Evolutionary conservation across 257 asterid species (phyloP).

Genomic region (Ocimum tenuiflorum): DNA sequence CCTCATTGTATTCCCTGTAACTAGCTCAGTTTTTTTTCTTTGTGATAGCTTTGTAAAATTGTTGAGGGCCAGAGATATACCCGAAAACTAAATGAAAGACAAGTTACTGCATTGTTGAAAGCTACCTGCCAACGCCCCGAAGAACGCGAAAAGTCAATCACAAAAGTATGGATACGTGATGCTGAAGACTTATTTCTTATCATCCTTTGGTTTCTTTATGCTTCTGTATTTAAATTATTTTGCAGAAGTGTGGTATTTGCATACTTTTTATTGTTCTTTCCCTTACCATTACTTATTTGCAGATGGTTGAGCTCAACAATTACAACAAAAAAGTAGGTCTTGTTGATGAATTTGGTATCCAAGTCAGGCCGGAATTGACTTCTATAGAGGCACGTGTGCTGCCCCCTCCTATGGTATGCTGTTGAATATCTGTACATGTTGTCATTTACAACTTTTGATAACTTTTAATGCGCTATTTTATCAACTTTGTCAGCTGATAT

Average conservation of each 20-base stretch:
- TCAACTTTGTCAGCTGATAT: conserved; percentile 43
- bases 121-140: conserved; percentile 76
- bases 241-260: background rate
- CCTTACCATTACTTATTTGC: background rate
- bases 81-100: conserved; percentile 45
- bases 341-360: conserved; percentile 57
- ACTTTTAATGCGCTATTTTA: background rate
- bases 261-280: background rate
- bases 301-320: conserved; percentile 39
- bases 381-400: conserved; percentile 68
- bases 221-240: background rate
- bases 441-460: background rate
- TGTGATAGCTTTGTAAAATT: conserved; percentile 45
- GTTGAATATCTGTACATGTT: background rate
- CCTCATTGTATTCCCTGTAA: background rate
- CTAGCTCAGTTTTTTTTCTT: background rate
- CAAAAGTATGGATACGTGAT: conserved; percentile 15
- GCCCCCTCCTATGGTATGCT: conserved; percentile 56
- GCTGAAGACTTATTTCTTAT: background rate
- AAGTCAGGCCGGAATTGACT: conserved; percentile 34
- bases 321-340: conserved; percentile 28
- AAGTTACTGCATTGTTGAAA: conserved; percentile 50
- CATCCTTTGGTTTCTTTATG: background rate
- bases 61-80: conserved; percentile 58
- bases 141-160: conserved; percentile 27